Evolutionary conservation across 2,329 filamentous ascomycete species (phyloP).

Genomic region (Aspergillus novoparasiticus): DNA sequence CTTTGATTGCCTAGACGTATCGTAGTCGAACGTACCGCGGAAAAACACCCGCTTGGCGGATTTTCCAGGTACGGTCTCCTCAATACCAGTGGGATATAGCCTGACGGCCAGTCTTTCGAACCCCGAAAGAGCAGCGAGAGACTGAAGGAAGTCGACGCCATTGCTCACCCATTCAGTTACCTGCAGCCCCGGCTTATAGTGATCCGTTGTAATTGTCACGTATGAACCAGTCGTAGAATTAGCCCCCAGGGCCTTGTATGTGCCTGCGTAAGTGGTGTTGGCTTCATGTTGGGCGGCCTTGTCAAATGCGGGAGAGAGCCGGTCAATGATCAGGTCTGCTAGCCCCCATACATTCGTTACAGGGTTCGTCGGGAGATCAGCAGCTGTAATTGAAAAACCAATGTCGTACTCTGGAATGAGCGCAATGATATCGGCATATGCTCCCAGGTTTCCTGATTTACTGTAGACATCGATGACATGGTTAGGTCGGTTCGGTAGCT

Average conservation of each 20-base stretch:
- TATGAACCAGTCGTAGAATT: neutral
- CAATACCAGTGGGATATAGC: neutral
- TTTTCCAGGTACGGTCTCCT: neutral
- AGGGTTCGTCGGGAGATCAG: neutral
- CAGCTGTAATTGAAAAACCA: neutral
- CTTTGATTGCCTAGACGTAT: neutral
- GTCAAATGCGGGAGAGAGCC: neutral
- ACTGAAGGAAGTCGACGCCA: neutral
- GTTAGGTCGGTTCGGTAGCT: neutral
- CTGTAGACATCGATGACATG: conserved; percentile 22
- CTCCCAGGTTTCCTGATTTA: neutral
- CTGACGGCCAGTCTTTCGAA: neutral
- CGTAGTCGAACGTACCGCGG: neutral
- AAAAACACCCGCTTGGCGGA: neutral
- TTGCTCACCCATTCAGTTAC: neutral
- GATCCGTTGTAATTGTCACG: neutral
- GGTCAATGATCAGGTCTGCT: neutral
- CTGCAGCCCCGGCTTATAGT: neutral
- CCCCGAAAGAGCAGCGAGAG: neutral
- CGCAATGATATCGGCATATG: neutral
- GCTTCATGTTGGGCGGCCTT: neutral
- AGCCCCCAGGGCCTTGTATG: neutral
- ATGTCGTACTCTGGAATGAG: neutral
- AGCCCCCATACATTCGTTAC: neutral
- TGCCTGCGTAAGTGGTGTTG: neutral